Base-by-base conservation (phyloP, 495 filamentous ascomycete species). In the Neurospora sp. region DNA sequence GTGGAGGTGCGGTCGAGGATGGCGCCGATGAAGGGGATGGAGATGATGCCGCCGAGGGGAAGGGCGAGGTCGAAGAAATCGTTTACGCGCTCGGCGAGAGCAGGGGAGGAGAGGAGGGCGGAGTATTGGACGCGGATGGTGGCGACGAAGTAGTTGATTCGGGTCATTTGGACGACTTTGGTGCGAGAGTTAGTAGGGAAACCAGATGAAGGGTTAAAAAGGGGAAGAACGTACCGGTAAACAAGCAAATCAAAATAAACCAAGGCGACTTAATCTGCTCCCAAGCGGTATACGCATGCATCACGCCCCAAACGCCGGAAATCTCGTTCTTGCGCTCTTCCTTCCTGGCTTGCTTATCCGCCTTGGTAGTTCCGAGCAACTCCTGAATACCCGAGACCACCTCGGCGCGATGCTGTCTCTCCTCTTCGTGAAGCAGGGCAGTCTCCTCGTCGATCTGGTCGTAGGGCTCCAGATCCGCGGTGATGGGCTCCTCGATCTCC, bases 81-180 rank as follows among this genome's bases (percentile, higher is more conserved):
- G 82, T 97, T 98, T 77, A 98, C 27, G 54, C 54, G 84, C 54
- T 86, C 80, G 0, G 94, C 92, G 54, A 86, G 84, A 0, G 79
- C 77, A 70, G 82, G 82, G 10, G 86, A 87, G 35, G 81, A 81
- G n/a, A 99, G 87, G 11, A 99, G 86, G 77, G 89, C 90, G 46
- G 89, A 87, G 82, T 98, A 98, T 80, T 99, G 96, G 9, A 90
- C 85, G 23, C 91, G 89, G 74, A 99, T 89, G 3, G 96, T 96
- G 1, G 96, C 94, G 39, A 99, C 93, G 77, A 99, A 99, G 86
- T 94, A 99, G 83, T 98, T 98, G 81, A 98, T 97, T 20, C 95
- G 89, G 0, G 92, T 93, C 94, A 97, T 97, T 81, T 96, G 93
- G 23, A 97, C 81, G 31, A 96, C 86, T 79, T 41, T 31, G 31